Percentiles rank a stretch among this genome's conserved stretches.
Evolutionary conservation across 1,284 basidiomycete genomes (phyloP).

Genomic region (Malassezia caprae): DNA sequence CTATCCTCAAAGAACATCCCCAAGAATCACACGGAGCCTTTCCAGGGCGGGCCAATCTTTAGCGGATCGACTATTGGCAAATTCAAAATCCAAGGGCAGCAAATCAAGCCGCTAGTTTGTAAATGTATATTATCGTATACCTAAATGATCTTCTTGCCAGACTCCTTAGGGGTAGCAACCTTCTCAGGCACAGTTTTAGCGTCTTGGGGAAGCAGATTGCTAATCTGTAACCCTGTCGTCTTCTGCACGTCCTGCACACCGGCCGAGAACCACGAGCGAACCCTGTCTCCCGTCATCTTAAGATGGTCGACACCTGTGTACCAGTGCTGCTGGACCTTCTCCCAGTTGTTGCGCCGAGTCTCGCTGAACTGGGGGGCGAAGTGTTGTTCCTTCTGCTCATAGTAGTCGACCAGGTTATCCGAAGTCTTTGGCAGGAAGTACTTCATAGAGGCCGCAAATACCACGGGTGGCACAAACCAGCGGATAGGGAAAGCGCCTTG

Average conservation of each 20-base stretch:
- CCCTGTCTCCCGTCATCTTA: conserved; percentile 17
- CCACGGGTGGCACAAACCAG: conserved; percentile 37
- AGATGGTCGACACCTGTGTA: conserved; percentile 19
- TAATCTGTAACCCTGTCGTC: conserved; percentile 31
- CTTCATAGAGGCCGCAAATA: conserved; percentile 31
- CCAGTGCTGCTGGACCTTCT: conserved; percentile 1
- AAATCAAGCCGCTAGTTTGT: not conserved
- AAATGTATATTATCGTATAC: conserved; percentile 4
- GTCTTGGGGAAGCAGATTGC: conserved; percentile 16
- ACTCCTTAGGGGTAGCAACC: not conserved
- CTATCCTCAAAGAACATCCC: not conserved
- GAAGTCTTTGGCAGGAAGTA: conserved; percentile 46
- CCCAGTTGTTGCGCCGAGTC: conserved; percentile 18
- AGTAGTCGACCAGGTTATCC: conserved; percentile 31
- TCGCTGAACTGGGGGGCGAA: conserved; percentile 25
- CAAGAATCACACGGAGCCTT: not conserved
- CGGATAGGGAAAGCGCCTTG: conserved; percentile 38
- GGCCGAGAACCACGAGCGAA: conserved; percentile 18
- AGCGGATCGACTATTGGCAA: conserved; percentile 2
- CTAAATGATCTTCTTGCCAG: conserved; percentile 11
- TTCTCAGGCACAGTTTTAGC: not conserved
- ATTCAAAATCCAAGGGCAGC: not conserved
- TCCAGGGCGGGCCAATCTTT: not conserved
- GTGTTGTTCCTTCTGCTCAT: conserved; percentile 26
- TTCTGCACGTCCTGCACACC: conserved; percentile 31